Conservation (phyloP, 306 rosid genomes). For the Mimosa bimucronata region DNA sequence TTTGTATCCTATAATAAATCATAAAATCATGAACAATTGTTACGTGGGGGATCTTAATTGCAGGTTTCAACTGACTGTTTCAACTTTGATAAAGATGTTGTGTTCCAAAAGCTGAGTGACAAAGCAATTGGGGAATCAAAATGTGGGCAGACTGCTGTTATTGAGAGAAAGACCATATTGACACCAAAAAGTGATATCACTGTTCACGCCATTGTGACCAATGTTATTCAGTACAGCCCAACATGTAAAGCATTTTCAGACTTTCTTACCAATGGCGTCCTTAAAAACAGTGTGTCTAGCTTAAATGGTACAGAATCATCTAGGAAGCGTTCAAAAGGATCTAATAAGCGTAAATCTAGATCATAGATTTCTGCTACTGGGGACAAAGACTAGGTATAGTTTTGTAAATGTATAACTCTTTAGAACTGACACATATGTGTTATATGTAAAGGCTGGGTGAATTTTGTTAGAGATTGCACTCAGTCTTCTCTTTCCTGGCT, state of each 20-base stretch:
- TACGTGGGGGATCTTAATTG: background rate
- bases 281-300: conserved; percentile 49
- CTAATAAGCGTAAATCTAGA: conserved; percentile 55
- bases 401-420: conserved; percentile 41
- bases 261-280: conserved; percentile 58
- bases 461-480: conserved; percentile 87
- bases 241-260: conserved; percentile 46
- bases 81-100: conserved; percentile 60
- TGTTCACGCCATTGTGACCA: conserved; percentile 77
- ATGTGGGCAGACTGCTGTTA: conserved; percentile 74
- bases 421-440: conserved; percentile 37
- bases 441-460: conserved; percentile 68
- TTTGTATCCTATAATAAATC: background rate
- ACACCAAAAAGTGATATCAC: conserved; percentile 65
- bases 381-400: conserved; percentile 33
- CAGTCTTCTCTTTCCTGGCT: conserved; percentile 37
- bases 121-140: conserved; percentile 62
- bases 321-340: conserved; percentile 75
- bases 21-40: background rate
- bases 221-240: conserved; percentile 59
- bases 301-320: conserved; percentile 58
- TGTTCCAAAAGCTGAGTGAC: conserved; percentile 78
- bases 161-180: conserved; percentile 59
- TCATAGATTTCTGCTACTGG: conserved; percentile 37
- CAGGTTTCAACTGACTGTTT: conserved; percentile 73